Percentiles rank a stretch among this genome's conserved stretches.
Conservation (phyloP, 495 filamentous ascomycete species). For the Glonium stellatum region DNA sequence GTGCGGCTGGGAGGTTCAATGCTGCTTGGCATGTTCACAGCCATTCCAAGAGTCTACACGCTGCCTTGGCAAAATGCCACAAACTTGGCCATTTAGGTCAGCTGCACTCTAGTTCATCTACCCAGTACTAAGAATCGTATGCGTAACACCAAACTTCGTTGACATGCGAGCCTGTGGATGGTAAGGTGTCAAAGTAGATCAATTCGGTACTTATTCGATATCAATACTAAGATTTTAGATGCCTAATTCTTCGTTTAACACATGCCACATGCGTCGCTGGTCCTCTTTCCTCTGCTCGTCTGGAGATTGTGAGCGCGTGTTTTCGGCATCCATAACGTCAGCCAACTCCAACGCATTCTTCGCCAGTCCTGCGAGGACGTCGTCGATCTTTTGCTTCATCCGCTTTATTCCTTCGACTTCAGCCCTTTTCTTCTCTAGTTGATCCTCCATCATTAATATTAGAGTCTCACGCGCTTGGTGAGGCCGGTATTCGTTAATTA, state of each 20-base stretch:
- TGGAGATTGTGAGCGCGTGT: constrained; percentile 4
- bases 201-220: too few relatives aligned
- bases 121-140: too few relatives aligned
- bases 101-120: too few relatives aligned
- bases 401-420: constrained; percentile 71
- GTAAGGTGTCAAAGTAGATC: too few relatives aligned
- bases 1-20: too few relatives aligned
- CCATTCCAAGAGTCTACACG: too few relatives aligned
- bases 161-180: too few relatives aligned
- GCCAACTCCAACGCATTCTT: constrained; percentile 38
- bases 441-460: constrained; percentile 86
- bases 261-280: constrained; percentile 8
- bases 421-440: constrained; percentile 62
- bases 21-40: too few relatives aligned
- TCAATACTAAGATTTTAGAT: background rate
- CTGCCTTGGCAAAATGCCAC: too few relatives aligned
- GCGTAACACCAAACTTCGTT: too few relatives aligned
- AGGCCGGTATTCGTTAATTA: constrained; percentile 89
- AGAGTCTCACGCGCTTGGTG: constrained; percentile 91
- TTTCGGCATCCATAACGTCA: constrained; percentile 40
- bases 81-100: too few relatives aligned
- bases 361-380: constrained; percentile 57
- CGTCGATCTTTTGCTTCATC: constrained; percentile 64
- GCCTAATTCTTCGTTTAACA: constrained; percentile 4
- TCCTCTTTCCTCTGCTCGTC: constrained; percentile 10